These are phyloP conservation scores for Hypoxylon perforatum DNA, from an alignment of 495 filamentous ascomycete species.

Conservation along the genomic window DNA sequence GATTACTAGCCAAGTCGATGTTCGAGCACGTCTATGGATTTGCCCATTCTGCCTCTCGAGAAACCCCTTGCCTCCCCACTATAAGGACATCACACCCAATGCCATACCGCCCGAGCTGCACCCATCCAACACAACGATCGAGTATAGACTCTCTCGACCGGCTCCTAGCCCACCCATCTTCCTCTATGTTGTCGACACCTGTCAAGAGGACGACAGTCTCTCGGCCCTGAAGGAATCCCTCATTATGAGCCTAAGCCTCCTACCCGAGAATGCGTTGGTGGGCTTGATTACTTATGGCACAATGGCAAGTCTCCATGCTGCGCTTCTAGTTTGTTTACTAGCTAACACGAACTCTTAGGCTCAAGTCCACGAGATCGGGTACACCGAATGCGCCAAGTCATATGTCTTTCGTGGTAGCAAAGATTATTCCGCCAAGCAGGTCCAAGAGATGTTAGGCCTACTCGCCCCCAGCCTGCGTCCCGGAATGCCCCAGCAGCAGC, in stretches of 20 bases:
- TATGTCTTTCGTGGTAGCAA: constrained; percentile 99
- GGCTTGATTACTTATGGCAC: constrained; percentile 96
- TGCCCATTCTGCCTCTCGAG: constrained; percentile 98
- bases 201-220: constrained; percentile 97
- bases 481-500: constrained; percentile 76
- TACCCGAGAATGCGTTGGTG: constrained; percentile 93
- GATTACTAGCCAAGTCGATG: constrained; percentile 84
- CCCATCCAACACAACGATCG: constrained; percentile 93
- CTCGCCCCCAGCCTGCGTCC: constrained; percentile 75
- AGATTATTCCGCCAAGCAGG: constrained; percentile 95
- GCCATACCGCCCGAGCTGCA: constrained; percentile 96
- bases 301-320: constrained; percentile 70
- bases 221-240: constrained; percentile 95
- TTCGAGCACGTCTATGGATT: constrained; percentile 95
- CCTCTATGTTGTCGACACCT: constrained; percentile 97
- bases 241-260: constrained; percentile 94
- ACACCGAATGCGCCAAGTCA: constrained; percentile 98
- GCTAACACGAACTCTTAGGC: constrained; percentile 66
- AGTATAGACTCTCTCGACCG: constrained; percentile 92
- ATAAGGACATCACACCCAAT: constrained; percentile 97
- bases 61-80: constrained; percentile 95
- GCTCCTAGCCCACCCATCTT: constrained; percentile 97
- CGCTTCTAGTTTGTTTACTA: neutral
- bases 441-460: constrained; percentile 98
- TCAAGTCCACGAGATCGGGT: constrained; percentile 98